A percentile compares a stretch with the other conserved stretches of the same genome.
These are phyloP conservation scores for Aspergillus sp. DNA, from an alignment of 2,329 filamentous ascomycete species.

Conservation along the genomic window DNA sequence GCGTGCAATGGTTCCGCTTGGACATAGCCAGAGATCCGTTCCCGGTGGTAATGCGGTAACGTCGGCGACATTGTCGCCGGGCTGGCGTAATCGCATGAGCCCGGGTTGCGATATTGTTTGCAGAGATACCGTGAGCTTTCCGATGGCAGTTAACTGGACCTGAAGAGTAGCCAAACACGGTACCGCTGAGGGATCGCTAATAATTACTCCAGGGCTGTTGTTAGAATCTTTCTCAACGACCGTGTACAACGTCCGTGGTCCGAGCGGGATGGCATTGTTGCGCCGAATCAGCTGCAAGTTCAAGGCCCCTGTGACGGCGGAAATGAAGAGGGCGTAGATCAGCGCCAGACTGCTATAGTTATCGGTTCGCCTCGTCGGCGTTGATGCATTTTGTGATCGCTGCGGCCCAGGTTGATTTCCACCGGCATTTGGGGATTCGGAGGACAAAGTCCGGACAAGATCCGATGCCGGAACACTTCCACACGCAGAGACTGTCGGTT, in stretches of 20 bases:
- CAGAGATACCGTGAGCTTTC: slow-evolving; percentile 37
- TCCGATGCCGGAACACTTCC: slow-evolving; percentile 35
- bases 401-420: slow-evolving; percentile 21
- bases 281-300: slow-evolving; percentile 36
- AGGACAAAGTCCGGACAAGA: slow-evolving; percentile 35
- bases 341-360: slow-evolving; percentile 32
- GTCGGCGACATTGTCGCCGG: slow-evolving; percentile 17
- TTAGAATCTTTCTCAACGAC: slow-evolving; percentile 31
- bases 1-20: slow-evolving; percentile 38
- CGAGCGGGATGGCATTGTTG: slow-evolving; percentile 39
- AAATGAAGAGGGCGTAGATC: slow-evolving; percentile 41
- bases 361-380: slow-evolving; percentile 27
- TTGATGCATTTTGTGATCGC: slow-evolving; percentile 22
- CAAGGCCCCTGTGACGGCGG: slow-evolving; percentile 37
- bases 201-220: slow-evolving; percentile 26
- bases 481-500: slow-evolving; percentile 30
- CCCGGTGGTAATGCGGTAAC: slow-evolving; percentile 21
- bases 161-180: slow-evolving; percentile 37
- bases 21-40: slow-evolving; percentile 41
- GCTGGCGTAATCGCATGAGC: slow-evolving; percentile 30
- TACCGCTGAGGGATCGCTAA: slow-evolving; percentile 23
- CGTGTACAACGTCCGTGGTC: slow-evolving; percentile 41
- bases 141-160: slow-evolving; percentile 35
- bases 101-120: slow-evolving; percentile 38
- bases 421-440: slow-evolving; percentile 25